Evolutionary conservation across 1,284 basidiomycete species (phyloP), one percentile per base, ranked within the genome.

Genomic region (Malassezia yamatoensis): DNA sequence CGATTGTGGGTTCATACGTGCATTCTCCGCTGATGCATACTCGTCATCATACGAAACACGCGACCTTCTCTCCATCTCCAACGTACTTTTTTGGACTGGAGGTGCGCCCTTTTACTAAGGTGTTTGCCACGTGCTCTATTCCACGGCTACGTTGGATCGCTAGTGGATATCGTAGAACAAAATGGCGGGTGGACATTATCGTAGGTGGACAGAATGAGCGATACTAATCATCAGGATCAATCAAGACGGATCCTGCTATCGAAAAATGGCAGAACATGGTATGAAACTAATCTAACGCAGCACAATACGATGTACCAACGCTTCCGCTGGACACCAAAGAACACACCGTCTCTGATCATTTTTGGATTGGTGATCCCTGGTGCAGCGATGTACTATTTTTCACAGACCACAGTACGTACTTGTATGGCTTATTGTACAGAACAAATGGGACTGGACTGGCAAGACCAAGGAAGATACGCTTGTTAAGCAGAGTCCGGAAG

Each of bases 241-340:
- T 66, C 56, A 71, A 71, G 67, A 58, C 61, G 51, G 68, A 71
- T 40, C 68, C 67, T 54, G 65, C 68, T 24, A 54, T 71, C 42
- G 68, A 71, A 59, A 64, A 66, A 62, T 69, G 66, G 64, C 64
- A 66, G 58, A 60, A 61, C 37, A 69, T 69, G 67, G 64, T 65
- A 37, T 39, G 60, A 42, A 3, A 11, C 16, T 18, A 42, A 21
- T 49, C 52, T 34, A 34, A 33, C 34, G 18, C 50, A 66, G 64
- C 69, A 71, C 62, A 63, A 65, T 52, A 65, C 69, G 43, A 71
- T 71, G 69, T 71, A 71, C 62, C 60, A 63, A 49, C 61, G 67
- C 24, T 71, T 71, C 63, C 63, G 64, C 39, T 51, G 68, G 49
- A 71, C 69, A 24, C 43, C 62, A 0, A 53, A 60, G 20, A 68